These are phyloP conservation scores for Areca catechu DNA, from an alignment of 176 grass and related monocot genomes.

Conservation along the genomic window DNA sequence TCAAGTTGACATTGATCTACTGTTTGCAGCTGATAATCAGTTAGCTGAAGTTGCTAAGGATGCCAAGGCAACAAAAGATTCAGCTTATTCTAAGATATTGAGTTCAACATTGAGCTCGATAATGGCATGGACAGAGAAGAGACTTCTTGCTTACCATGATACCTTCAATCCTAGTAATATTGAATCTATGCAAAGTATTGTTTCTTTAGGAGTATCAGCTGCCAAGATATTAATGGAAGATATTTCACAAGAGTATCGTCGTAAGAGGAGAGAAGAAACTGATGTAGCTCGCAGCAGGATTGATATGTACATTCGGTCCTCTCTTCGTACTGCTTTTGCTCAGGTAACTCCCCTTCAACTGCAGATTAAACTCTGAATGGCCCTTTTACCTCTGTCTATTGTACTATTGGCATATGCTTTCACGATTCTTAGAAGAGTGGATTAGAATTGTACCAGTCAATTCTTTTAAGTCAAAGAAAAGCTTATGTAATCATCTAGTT, in stretches of 20 bases:
- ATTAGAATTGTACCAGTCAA: neutral
- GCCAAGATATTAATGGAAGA: constrained; percentile 94
- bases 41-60: constrained; percentile 83
- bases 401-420: neutral
- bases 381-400: too few species aligned
- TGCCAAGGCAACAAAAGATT: constrained; percentile 84
- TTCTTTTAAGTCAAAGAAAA: too few species aligned
- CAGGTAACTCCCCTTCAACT: constrained; percentile 37
- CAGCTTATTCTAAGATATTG: constrained; percentile 88
- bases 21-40: constrained; percentile 76
- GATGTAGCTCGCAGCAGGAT: constrained; percentile 82
- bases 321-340: constrained; percentile 91
- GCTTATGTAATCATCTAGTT: too few species aligned
- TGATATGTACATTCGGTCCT: constrained; percentile 87
- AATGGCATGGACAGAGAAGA: constrained; percentile 96
- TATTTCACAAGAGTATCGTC: constrained; percentile 93
- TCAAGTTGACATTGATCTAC: constrained; percentile 82
- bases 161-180: constrained; percentile 85
- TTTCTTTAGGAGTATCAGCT: constrained; percentile 80
- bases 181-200: constrained; percentile 88
- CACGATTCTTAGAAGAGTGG: neutral
- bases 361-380: neutral
- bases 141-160: constrained; percentile 95
- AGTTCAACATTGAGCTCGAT: constrained; percentile 85
- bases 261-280: constrained; percentile 82